These are phyloP conservation scores for Triticum turgidum DNA, from an alignment of 176 grass and related monocot genomes.

Conservation along the genomic window DNA sequence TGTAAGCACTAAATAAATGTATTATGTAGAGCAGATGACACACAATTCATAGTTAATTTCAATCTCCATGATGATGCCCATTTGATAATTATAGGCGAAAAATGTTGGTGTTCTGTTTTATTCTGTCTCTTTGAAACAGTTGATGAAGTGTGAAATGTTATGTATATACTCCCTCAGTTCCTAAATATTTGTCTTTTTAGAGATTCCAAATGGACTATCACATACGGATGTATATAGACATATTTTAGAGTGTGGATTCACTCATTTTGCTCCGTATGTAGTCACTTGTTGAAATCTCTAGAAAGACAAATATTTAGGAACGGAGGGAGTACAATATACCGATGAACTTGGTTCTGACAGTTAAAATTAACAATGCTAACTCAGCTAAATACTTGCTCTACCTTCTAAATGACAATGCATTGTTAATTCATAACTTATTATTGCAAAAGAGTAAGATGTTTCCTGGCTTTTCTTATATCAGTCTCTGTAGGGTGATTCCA, in stretches of 20 bases:
- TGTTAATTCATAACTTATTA: not conserved
- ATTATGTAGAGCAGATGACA: not conserved
- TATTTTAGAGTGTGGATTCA: too few species aligned
- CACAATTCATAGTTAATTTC: not conserved
- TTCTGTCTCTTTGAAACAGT: conserved; percentile 8
- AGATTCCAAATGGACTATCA: too few species aligned
- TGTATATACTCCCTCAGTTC: too few species aligned
- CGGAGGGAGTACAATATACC: not conserved
- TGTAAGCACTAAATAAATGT: not conserved
- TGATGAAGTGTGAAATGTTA: not conserved
- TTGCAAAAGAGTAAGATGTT: not conserved
- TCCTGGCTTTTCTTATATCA: not conserved
- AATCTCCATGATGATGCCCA: not conserved
- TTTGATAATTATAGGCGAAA: not conserved
- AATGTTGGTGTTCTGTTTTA: not conserved
- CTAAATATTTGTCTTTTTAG: too few species aligned
- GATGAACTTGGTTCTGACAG: not conserved
- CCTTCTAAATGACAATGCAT: not conserved
- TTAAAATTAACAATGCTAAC: conserved; percentile 14
- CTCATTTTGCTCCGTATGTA: too few species aligned
- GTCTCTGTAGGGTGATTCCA: not conserved
- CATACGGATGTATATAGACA: too few species aligned
- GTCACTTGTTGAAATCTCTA: too few species aligned
- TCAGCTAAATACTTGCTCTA: not conserved
- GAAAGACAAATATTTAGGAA: too few species aligned